Evolutionary conservation across 495 filamentous ascomycete genomes (phyloP).

Genomic region (Letharia columbiana): DNA sequence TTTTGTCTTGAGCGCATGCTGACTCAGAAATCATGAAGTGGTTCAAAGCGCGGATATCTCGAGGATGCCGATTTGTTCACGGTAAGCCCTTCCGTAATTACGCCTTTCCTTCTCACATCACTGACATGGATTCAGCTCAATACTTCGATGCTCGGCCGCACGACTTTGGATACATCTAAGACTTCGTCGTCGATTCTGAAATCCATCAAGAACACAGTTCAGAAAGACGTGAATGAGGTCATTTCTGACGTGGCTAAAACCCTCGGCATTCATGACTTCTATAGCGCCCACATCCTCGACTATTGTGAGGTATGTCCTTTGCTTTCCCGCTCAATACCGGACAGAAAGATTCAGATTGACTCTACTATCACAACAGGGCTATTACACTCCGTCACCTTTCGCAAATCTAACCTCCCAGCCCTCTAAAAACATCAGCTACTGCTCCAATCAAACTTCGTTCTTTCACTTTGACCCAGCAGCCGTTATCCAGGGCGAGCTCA

Average conservation of each 20-base stretch:
- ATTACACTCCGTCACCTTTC: constrained; percentile 43
- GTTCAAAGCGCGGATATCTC: constrained; percentile 39
- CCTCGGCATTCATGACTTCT: constrained; percentile 61
- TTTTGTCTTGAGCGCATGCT: constrained; percentile 29
- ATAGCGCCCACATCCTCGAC: constrained; percentile 61
- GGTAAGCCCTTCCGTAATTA: constrained; percentile 37
- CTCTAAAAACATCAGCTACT: constrained; percentile 49
- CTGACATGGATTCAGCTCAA: constrained; percentile 43
- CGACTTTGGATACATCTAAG: constrained; percentile 33
- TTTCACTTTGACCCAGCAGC: constrained; percentile 52
- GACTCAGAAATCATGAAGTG: constrained; percentile 36
- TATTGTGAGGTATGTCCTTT: constrained; percentile 43
- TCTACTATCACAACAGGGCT: constrained; percentile 35
- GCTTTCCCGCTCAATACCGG: neutral
- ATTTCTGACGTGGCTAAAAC: constrained; percentile 39
- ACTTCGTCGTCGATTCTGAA: constrained; percentile 25
- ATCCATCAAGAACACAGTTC: constrained; percentile 23
- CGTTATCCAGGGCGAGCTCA: constrained; percentile 46
- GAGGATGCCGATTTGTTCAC: constrained; percentile 57
- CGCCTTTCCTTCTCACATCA: constrained; percentile 15
- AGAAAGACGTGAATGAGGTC: constrained; percentile 31
- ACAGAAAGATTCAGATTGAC: neutral
- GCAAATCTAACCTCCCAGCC: constrained; percentile 35
- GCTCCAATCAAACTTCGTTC: constrained; percentile 49
- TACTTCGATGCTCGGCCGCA: constrained; percentile 51